Evolutionary conservation across 208 protist species (phyloP), one percentile per base, ranked within the genome.

Genomic region (Wallacemonas collosoma): DNA sequence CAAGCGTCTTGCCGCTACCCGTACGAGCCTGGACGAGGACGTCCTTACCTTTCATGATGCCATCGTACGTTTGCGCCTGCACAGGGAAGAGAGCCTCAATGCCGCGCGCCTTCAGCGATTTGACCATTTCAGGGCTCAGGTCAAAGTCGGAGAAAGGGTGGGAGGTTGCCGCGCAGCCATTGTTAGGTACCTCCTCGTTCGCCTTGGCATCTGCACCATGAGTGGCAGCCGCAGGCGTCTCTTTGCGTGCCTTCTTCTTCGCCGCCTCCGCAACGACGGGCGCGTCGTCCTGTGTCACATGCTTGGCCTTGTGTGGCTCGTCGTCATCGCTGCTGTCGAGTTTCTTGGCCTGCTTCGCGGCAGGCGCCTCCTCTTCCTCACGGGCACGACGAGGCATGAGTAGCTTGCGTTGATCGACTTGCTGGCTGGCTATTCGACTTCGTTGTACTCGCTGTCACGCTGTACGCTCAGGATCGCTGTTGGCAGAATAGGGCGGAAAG

Each of bases 1-100:
- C 94, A 38, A 98, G 87, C n/a, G 97, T 98, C 78, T 98, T 98
- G 65, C 97, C 97, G 75, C 88, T 97, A 39, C 97, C 97, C 38
- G 97, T 98, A 48, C 94, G 85, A 2, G 96, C 93, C 75, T 95
- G 86, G 47, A 94, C 94, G 14, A 98, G 73, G 14, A 98, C 81
- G 73, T 98, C 95, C 54, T 76, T 80, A 39, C 94, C 93, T 50
- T 88, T 88, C 81, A 94, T 93, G 76, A 99, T 98, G 47, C 85
- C 89, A 66, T 98, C 88, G 73, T 91, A 99, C 0, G 95, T 97
- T 48, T 80, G 85, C 0, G 89, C 92, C 83, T 99, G 97, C 2
- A 98, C 92, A 1, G 94, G 95, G 72, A 98, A 98, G 35, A 98
- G 85, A 2, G 88, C 68, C 66, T 82, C 83, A 72, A 98, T 97